Evolutionary conservation across 805 yeast genomes (phyloP).

Genomic region (Lipomyces orientalis): DNA sequence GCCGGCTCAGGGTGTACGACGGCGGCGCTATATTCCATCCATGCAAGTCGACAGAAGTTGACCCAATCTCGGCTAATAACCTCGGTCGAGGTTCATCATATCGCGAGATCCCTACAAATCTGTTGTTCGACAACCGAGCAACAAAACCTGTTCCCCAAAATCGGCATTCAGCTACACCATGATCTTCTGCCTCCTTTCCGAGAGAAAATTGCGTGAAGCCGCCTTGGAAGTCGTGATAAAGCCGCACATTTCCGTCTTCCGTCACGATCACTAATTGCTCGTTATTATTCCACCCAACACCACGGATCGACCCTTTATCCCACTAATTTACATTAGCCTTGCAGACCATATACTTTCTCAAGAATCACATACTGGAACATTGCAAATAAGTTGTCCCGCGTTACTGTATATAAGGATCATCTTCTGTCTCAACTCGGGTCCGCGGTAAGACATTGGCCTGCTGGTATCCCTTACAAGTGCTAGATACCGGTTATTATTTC

Average conservation of each 20-base stretch:
- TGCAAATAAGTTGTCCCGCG: conserved; percentile 42
- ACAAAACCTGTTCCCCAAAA: conserved; percentile 55
- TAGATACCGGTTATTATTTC: conserved; percentile 25
- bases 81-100: conserved; percentile 48
- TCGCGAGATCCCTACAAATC: conserved; percentile 51
- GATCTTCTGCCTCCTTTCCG: conserved; percentile 46
- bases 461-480: conserved; percentile 35
- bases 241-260: conserved; percentile 58
- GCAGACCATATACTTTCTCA: not conserved
- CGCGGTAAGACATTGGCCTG: conserved; percentile 33
- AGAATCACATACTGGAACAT: conserved; percentile 32
- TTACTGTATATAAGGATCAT: conserved; percentile 43
- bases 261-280: conserved; percentile 65
- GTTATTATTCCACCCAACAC: conserved; percentile 57
- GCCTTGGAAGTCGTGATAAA: conserved; percentile 69
- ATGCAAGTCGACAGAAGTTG: conserved; percentile 32
- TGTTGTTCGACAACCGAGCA: conserved; percentile 50
- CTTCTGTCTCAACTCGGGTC: conserved; percentile 35
- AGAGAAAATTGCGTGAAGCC: conserved; percentile 63
- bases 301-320: conserved; percentile 59
- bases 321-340: conserved; percentile 40
- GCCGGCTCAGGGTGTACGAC: conserved; percentile 36
- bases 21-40: conserved; percentile 46
- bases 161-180: conserved; percentile 47
- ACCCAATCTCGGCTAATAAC: conserved; percentile 31